Evolutionary conservation across 345 rosid species (phyloP), one percentile per base, ranked within the genome.

Genomic region (Combretum micranthum): DNA sequence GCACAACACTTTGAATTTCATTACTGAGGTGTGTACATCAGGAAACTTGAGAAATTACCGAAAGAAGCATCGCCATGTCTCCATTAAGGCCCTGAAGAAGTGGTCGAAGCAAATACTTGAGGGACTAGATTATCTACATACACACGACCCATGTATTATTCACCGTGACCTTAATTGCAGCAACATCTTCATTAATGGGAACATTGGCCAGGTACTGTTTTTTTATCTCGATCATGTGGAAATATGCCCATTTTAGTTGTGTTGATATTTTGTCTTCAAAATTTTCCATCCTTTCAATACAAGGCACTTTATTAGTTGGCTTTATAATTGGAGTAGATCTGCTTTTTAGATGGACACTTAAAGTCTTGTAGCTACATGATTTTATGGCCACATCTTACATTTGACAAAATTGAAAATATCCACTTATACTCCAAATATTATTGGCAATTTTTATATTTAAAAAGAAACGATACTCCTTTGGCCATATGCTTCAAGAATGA

Each of bases 21-120:
- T 84, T n/a, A 84, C 90, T 1, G 90, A 84, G 72, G 79, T 84
- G 12, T 81, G 90, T 77, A 81, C 84, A 2, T 84, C 90, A 0
- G 87, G 90, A 56, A 84, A 81, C 51, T 53, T 81, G 64, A 77
- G 90, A 61, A 70, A 68, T 48, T 84, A 81, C 66, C 70, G 87
- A 74, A 79, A 67, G 73, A 84, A 75, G 73, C 87, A 84, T 61
- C 81, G 83, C 17, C 90, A 77, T 60, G 90, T 81, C 53, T 81
- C 90, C 10, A 52, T 75, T 25, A 84, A 79, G 68, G 90, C 90
- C 17, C 64, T 84, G 82, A 79, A 81, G 77, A 84, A 79, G 75
- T 81, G 87, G 90, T 73, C 81, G 0, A 77, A 75, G 75, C 90
- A 81, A 70, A 78, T 79, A 13, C 83, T 81, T 20, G 83, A 77